Evolutionary conservation across 2,329 filamentous ascomycete genomes (phyloP).

Genomic region (Talaromyces sp.): DNA sequence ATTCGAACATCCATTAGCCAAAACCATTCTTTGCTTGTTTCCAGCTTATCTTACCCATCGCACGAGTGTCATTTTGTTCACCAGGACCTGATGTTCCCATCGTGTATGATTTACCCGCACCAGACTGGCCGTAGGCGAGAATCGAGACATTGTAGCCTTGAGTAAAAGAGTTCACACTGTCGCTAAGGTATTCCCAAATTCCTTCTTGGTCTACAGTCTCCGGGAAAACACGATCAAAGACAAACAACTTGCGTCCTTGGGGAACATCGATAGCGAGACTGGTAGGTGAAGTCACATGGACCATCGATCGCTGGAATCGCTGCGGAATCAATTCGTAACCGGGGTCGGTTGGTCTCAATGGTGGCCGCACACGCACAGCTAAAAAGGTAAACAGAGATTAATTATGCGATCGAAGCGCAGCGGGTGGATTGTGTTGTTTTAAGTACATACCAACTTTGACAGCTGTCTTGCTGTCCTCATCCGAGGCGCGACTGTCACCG

Average conservation of each 20-base stretch:
- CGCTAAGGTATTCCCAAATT: conserved; percentile 88
- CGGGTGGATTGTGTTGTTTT: conserved; percentile 19
- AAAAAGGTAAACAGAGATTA: conserved; percentile 14
- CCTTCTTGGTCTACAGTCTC: conserved; percentile 81
- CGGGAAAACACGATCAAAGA: conserved; percentile 92
- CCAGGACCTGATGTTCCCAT: conserved; percentile 91
- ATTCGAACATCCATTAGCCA: background rate
- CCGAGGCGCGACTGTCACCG: conserved; percentile 76
- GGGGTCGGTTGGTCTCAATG: conserved; percentile 77
- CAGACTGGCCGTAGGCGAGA: conserved; percentile 94
- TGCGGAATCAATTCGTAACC: conserved; percentile 94
- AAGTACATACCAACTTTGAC: conserved; percentile 89
- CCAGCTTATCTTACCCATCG: conserved; percentile 67
- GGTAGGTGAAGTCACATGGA: conserved; percentile 81
- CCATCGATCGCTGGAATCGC: conserved; percentile 88
- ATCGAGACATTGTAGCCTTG: conserved; percentile 99
- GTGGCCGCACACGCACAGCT: conserved; percentile 92
- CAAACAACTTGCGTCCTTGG: conserved; percentile 89
- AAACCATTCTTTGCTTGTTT: background rate
- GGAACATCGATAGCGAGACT: conserved; percentile 85
- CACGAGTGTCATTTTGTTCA: conserved; percentile 67
- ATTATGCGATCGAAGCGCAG: background rate
- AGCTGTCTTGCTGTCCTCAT: conserved; percentile 84
- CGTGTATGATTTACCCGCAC: conserved; percentile 95
- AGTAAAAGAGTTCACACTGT: conserved; percentile 84